These are phyloP conservation scores for Tolypocladium ovalisporum DNA, from an alignment of 2,329 filamentous ascomycete species.

Conservation along the genomic window DNA sequence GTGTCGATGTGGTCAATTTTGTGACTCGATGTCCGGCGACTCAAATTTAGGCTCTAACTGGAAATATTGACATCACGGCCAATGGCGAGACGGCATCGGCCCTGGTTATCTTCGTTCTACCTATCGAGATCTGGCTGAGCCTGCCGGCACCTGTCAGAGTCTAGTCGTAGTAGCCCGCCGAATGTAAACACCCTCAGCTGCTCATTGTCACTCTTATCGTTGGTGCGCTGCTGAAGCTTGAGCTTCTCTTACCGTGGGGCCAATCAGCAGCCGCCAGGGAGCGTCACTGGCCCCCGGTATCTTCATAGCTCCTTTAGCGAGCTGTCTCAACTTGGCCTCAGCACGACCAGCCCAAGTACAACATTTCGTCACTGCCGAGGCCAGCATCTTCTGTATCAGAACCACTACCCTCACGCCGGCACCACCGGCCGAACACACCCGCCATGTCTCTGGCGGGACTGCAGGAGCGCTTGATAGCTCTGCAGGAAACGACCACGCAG, in stretches of 20 bases:
- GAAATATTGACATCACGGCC: no score
- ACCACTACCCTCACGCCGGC: background rate
- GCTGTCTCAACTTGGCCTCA: background rate
- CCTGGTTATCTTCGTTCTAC: no score
- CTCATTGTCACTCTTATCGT: background rate
- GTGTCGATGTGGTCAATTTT: background rate
- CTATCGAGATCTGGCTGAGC: no score
- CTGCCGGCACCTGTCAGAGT: no score
- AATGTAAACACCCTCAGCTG: background rate
- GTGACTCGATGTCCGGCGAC: background rate
- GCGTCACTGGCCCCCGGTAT: background rate
- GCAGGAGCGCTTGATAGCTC: conserved; percentile 46
- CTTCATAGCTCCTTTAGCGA: background rate
- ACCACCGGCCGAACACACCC: background rate
- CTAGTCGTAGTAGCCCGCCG: background rate
- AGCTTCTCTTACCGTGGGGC: background rate
- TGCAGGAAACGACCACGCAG: conserved; percentile 51
- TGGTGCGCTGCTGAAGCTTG: background rate
- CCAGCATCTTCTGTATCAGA: background rate
- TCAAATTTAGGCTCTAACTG: no score
- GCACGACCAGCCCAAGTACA: background rate
- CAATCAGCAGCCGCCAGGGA: background rate
- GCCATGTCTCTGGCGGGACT: conserved; percentile 48
- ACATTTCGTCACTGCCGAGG: background rate
- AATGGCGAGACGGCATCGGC: no score